These are phyloP conservation scores for Pichia sp. DNA, from an alignment of 1,139 yeast species.

Conservation along the genomic window DNA sequence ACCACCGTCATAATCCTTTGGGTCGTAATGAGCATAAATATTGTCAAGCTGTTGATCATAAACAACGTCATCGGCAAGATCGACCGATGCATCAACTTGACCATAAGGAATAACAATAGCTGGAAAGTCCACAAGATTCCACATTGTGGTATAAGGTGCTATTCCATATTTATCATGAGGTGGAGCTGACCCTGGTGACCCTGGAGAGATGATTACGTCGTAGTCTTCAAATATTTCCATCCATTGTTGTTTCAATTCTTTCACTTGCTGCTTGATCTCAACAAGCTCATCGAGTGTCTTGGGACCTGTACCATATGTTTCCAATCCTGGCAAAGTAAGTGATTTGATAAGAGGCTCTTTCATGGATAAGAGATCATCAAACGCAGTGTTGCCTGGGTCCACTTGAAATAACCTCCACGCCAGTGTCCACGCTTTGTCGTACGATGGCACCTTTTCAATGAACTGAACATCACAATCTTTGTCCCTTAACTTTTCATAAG, in stretches of 20 bases:
- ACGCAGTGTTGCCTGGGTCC: slow-evolving; percentile 53
- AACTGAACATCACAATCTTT: slow-evolving; percentile 37
- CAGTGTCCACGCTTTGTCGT: slow-evolving; percentile 39
- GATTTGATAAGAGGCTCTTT: slow-evolving; percentile 47
- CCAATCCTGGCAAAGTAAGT: slow-evolving; percentile 49
- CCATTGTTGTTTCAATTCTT: slow-evolving; percentile 1
- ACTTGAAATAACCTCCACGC: slow-evolving; percentile 42
- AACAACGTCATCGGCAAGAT: slow-evolving; percentile 15
- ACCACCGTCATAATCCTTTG: slow-evolving; percentile 3
- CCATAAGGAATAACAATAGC: slow-evolving; percentile 56
- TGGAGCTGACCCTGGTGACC: slow-evolving; percentile 66
- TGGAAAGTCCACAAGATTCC: slow-evolving; percentile 58
- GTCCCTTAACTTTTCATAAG: slow-evolving; percentile 30
- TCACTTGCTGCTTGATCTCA: slow-evolving; percentile 15
- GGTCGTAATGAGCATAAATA: slow-evolving; percentile 4
- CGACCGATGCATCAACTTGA: slow-evolving; percentile 38
- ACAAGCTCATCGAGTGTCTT: slow-evolving; percentile 44
- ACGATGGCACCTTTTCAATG: slow-evolving; percentile 44
- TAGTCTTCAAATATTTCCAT: slow-evolving; percentile 33
- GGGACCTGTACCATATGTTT: slow-evolving; percentile 42
- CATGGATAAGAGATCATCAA: slow-evolving; percentile 21
- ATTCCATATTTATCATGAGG: slow-evolving; percentile 32
- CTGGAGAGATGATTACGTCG: slow-evolving; percentile 62
- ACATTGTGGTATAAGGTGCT: slow-evolving; percentile 57
- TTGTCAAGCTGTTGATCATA: slow-evolving; percentile 11